Evolutionary conservation across 139 green algal species (phyloP).

Genomic region (Chlorella sp.): DNA sequence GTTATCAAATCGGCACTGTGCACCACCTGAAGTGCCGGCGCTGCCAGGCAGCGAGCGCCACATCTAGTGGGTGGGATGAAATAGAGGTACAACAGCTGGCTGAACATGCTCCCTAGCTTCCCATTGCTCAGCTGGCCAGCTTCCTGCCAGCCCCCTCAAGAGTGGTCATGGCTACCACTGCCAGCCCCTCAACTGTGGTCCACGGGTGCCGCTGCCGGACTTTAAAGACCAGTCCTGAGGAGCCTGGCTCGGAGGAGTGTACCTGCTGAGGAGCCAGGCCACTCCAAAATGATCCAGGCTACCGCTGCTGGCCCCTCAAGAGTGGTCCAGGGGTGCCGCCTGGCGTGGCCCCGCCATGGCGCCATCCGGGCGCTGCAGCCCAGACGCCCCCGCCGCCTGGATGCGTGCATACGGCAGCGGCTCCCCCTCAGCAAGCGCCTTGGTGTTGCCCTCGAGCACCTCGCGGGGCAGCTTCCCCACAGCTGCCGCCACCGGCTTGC

Average conservation of each 20-base stretch:
- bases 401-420: conserved; percentile 59
- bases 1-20: too few species aligned
- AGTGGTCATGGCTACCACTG: too few species aligned
- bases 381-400: conserved; percentile 44
- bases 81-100: too few species aligned
- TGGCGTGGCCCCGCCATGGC: conserved; percentile 18
- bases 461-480: conserved; percentile 84
- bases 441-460: conserved; percentile 74
- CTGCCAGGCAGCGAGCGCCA: background rate
- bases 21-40: background rate
- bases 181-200: conserved; percentile 53
- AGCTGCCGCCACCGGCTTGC: conserved; percentile 75
- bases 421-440: conserved; percentile 56
- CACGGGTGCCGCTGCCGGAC: conserved; percentile 47
- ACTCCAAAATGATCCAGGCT: background rate
- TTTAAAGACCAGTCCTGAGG: too few species aligned
- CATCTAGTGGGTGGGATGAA: too few species aligned
- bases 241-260: too few species aligned
- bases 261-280: background rate
- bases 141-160: too few species aligned
- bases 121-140: too few species aligned
- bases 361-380: conserved; percentile 22
- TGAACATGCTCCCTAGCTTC: too few species aligned
- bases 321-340: conserved; percentile 57
- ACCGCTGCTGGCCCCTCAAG: conserved; percentile 20